Evolutionary conservation across 805 yeast species (phyloP), one percentile per base, ranked within the genome.

Genomic region (Ogataea ganodermae): DNA sequence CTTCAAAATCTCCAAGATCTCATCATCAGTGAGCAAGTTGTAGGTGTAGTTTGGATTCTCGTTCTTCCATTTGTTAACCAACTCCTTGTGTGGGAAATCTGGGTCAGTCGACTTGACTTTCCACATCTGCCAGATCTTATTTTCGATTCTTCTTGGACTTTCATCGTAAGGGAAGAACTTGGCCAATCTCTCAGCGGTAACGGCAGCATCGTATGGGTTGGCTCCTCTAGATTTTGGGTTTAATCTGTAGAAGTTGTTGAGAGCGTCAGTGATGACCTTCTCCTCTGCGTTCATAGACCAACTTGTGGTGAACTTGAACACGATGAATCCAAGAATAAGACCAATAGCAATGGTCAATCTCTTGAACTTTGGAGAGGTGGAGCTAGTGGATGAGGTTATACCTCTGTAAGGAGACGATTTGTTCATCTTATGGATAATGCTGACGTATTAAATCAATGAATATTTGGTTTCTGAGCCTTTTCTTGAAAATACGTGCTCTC

Each of bases 51-150:
- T 61, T 35, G 67, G 67, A 43, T 66, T 66, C 52, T 64, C 67
- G 42, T 65, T 65, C 42, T 63, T 66, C 70, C 69, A 65, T 39
- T 60, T 57, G 35, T 59, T 52, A 18, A 60, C 64, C 18, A 62
- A 49, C 28, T 62, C 66, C 37, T 55, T 59, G 42, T 63, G 62
- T 13, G 70, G 70, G 56, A 65, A 66, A 49, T 63, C 68, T 7
- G 68, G 68, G 47, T 64, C 70, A 23, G 59, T 56, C 26, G 60
- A 52, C 28, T 60, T 56, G 39, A 63, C 68, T 51, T 64, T 66
- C 70, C 70, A 66, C 70, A 65, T 66, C 49, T 66, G 70, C 59
- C 65, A 61, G 35, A 66, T 60, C 17, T 54, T 62, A 48, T 63
- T 64, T 28, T 65, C 66, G 27, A 66, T 66, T 50, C 62, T 55